Base-by-base conservation (phyloP, 441 rosid species). In the Capsella rubella region DNA sequence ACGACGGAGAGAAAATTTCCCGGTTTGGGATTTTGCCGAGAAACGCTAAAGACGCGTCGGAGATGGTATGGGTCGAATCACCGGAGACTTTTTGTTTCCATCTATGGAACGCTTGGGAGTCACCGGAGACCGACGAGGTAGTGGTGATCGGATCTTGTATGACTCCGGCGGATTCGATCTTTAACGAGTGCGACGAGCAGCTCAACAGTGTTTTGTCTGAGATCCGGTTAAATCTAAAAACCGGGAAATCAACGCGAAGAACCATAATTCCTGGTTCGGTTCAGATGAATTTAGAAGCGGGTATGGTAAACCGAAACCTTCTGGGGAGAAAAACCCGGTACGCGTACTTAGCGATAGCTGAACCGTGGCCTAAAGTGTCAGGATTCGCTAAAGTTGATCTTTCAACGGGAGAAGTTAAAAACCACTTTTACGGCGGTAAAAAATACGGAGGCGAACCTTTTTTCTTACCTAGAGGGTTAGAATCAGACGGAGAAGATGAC, bases 71-170 rank as follows among this genome's bases (percentile, higher is more conserved):
- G 97, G 79, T 90, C 0, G 97, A 89, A 56, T 89, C 87, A 3
- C 83, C 87, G 53, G 90, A 83, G 1, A 87, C 94, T 3, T 90
- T 90, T 74, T 90, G 94, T 55, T 90, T 90, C 69, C 97, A 90
- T 50, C 66, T 90, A 0, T 90, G 97, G 97, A 90, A 90, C 31
- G 97, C 97, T 9, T 90, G 97, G 97, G 97, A 90, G n/a, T 89
- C 86, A 46, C 86, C 87, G 49, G 94, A 89, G 53, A 75, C 89
- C 2, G 84, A 90, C 4, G 97, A 90, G 56, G 80, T 87, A 7
- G 92, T 90, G 25, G 94, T 90, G 70, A 89, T 90, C 57, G 94
- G 97, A 12, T 90, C 97, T 6, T 86, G 94, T 79, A 89, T 90
- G 94, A 90, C 97, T 27, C 97, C 94, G 4, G 86, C 92, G n/a